Evolutionary conservation across 2,329 filamentous ascomycete species (phyloP), one percentile per base, ranked within the genome.

Genomic region (Cadophora sp.): DNA sequence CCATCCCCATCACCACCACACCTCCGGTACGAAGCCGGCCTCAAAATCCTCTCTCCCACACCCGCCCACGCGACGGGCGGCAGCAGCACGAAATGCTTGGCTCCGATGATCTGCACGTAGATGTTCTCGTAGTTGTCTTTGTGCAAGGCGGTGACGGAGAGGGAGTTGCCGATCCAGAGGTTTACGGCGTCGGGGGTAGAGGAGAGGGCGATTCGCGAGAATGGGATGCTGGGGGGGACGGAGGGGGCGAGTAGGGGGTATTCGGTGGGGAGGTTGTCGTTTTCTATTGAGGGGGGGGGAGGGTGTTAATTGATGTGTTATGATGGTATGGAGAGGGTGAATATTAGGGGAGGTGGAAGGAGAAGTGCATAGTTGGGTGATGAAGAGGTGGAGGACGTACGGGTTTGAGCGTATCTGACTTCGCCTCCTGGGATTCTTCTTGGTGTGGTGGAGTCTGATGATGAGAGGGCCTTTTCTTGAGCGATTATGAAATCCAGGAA

Each of bases 81-180:
- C 1, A 96, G 79, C 1, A 96, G 82, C 0, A 89, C 85, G 73
- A 96, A 96, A 73, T 92, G 88, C 77, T 96, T 96, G 66, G 81
- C 80, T 0, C 92, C 93, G 0, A 88, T 78, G 16, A 95, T 79
- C 75, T 95, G 92, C 1, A 93, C 90, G 77, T 94, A 96, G 0
- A 96, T 85, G 77, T 96, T 96, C 78, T 96, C 92, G 78, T 94
- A 95, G 74, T 92, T 92, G 80, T 96, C 93, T 75, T 91, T 92
- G 80, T 96, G 93, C 64, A 94, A 79, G 0, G 91, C 89, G 0
- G 92, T 94, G 0, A 86, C 83, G 29, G 89, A 92, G 46, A 82
- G 83, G 1, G 87, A 87, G 79, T 92, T 92, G 64, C 92, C 92
- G 61, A 96, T 88, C 92, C 92, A 95, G 50, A 96, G 84, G 76